Evolutionary conservation across 352 stramenopile species (phyloP), one percentile per base, ranked within the genome.

Genomic region (Globisporangium radiosum): DNA sequence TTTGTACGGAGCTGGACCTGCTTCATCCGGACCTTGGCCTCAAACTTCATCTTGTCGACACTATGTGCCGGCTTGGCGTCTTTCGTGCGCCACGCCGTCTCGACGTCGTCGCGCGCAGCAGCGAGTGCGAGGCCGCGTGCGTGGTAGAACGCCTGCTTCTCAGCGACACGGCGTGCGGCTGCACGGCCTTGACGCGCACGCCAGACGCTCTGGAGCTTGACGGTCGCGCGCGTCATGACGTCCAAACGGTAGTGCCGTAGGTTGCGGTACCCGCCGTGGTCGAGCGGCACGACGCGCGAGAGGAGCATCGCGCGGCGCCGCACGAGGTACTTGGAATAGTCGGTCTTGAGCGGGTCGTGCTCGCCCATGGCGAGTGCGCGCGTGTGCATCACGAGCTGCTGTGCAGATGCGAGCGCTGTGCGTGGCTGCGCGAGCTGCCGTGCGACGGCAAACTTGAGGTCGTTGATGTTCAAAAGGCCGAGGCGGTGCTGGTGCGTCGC

Each of bases 21-120:
- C 37, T 90, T 88, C 81, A 97, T 97, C 33, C 92, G 85, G 39
- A 98, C 91, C 65, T 94, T 96, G 2, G 90, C 89, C 60, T 98
- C 90, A 59, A 96, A 97, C 57, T 96, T 97, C 85, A 97, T 96
- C 71, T 95, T 94, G 60, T 88, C 87, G 10, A 96, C 73, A 38
- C 69, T 87, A 45, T 87, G 81, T 3, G 70, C 84, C 8, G 76
- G 73, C 54, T 87, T 86, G 8, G 66, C 71, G 25, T 96, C 87
- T 56, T 86, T 87, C 40, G 75, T 69, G 7, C 62, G 58, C 84
- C 87, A 97, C 57, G 96, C 85, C 7, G 56, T 69, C 62, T 92
- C 75, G 1, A 96, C 60, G 11, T 48, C 54, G 1, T 62, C 63
- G 7, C 85, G 57, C 7, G 84, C 67, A 54, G 92, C 82, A 53